These are phyloP conservation scores for Botrytis fabae DNA, from an alignment of 2,329 filamentous ascomycete species.

Conservation along the genomic window DNA sequence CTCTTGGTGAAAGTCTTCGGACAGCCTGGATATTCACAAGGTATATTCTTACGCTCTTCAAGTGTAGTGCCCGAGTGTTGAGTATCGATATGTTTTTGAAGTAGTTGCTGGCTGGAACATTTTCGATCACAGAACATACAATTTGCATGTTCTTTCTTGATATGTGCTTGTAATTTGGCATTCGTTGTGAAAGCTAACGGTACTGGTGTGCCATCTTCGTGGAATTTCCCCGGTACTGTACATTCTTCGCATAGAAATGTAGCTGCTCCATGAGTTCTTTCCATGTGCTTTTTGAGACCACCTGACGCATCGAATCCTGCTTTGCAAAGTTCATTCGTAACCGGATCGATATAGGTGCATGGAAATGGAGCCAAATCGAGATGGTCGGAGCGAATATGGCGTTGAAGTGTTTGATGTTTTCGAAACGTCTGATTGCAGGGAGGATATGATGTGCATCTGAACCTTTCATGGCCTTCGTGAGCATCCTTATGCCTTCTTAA, in stretches of 20 bases:
- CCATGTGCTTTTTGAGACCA: conserved; percentile 70
- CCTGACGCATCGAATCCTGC: conserved; percentile 72
- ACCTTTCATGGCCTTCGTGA: conserved; percentile 75
- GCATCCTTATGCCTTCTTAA: conserved; percentile 76
- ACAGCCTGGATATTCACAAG: conserved; percentile 69
- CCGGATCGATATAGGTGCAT: conserved; percentile 61
- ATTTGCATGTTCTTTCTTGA: conserved; percentile 69
- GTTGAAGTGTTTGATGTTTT: conserved; percentile 82
- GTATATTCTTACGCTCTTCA: conserved; percentile 63
- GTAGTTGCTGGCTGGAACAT: conserved; percentile 64
- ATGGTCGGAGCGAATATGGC: conserved; percentile 78
- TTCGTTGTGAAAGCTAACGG: conserved; percentile 69
- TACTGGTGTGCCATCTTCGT: conserved; percentile 45
- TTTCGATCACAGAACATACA: conserved; percentile 74
- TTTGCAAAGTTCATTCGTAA: conserved; percentile 57
- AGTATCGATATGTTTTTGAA: conserved; percentile 77
- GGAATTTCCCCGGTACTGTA: conserved; percentile 39
- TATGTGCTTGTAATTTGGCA: conserved; percentile 69
- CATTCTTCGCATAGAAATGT: conserved; percentile 81
- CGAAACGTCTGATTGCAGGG: conserved; percentile 78
- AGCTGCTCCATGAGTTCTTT: conserved; percentile 63
- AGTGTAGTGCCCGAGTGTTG: conserved; percentile 66
- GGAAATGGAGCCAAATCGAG: conserved; percentile 68
- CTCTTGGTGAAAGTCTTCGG: conserved; percentile 76
- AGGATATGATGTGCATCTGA: conserved; percentile 68